Conservation (phyloP, 306 rosid species). For the Rosa rugosa region DNA sequence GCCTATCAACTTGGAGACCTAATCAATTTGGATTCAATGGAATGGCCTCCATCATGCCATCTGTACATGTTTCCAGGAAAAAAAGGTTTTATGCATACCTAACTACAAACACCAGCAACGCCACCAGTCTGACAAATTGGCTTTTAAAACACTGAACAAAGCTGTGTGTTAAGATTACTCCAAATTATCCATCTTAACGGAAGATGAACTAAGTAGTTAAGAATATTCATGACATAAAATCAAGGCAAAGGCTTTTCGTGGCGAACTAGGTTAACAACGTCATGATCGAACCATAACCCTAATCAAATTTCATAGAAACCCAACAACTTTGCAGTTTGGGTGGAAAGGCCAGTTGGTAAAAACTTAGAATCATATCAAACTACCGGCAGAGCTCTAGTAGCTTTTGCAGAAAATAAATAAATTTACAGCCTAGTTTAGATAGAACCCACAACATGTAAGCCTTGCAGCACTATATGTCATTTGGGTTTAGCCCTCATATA, state of each 20-base stretch:
- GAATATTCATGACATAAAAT: neutral
- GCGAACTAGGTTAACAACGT: neutral
- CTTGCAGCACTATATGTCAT: neutral
- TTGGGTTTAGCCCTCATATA: neutral
- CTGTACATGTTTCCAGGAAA: neutral
- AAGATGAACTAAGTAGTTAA: neutral
- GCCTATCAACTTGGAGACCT: neutral
- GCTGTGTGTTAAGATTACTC: neutral
- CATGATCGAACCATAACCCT: neutral
- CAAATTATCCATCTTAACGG: neutral
- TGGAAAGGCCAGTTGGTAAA: neutral
- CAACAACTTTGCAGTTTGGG: neutral
- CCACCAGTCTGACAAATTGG: neutral
- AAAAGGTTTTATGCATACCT: neutral
- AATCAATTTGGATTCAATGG: neutral
- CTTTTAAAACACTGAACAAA: neutral
- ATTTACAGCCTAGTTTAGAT: too few relatives aligned
- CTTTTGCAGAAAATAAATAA: neutral
- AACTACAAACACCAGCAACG: neutral
- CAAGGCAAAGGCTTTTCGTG: neutral
- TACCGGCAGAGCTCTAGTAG: neutral
- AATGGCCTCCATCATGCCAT: neutral
- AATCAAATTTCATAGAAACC: neutral
- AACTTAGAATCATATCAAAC: neutral
- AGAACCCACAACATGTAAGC: neutral